Evolutionary conservation across 345 rosid genomes (phyloP), one percentile per base, ranked within the genome.

Genomic region (Isatis tinctoria): DNA sequence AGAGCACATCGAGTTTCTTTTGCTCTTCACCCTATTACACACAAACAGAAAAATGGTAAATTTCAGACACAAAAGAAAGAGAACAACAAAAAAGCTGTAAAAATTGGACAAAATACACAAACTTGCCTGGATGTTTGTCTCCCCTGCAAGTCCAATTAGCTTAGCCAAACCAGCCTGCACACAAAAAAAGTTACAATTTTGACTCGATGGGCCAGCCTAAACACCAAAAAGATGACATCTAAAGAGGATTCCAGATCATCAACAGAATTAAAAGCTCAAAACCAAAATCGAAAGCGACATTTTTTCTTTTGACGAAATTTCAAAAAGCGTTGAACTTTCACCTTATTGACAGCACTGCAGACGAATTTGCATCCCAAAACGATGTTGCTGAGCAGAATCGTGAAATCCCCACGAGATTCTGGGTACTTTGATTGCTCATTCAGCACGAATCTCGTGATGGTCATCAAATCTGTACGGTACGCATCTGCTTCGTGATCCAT

Each of bases 341-440:
- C 99, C 98, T 95, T 95, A 82, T 80, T 95, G 45, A 92, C 99
- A 40, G 92, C 87, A 66, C 94, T 82, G 87, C 99, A 95, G 74
- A 95, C 98, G 84, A 90, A 95, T 82, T 92, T 95, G 92, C 99
- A 95, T 47, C 99, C 99, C 26, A 95, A 85, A 74, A 92, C 99
- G 80, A 95, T 95, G 86, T 95, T 87, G 79, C 27, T 95, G 35
- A 95, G 93, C 83, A 95, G 78, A 74, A 95, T 95, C 11, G 87
- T 82, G 90, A 95, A 92, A 78, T 95, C 99, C 4, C 99, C 99
- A 40, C 97, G 97, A 26, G 99, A 95, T 80, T 92, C 99, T 0
- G 99, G 94, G 79, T 92, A 78, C 80, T 86, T 89, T 14, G 97
- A 82, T 78, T 92, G 97, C 82, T 92, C 97, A 75, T 87, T 95